Evolutionary conservation across 768 basidiomycete species (phyloP), one percentile per base, ranked within the genome.

Genomic region (Termitomyces sp.): DNA sequence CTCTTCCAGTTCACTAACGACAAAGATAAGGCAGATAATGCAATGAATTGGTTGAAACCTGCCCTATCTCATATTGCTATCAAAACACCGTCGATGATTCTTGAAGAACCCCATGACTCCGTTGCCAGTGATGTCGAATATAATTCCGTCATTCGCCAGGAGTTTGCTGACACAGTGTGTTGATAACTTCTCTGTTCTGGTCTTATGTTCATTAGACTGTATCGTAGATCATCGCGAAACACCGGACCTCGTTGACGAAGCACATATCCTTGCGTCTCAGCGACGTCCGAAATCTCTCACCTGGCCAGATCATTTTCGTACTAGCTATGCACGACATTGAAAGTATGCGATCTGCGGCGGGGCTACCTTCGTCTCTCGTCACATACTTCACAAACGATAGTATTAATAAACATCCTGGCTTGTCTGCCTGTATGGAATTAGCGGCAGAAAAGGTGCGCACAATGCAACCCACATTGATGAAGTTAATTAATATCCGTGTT

Each of bases 61-160:
- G 88, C 91, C 1, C 76, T 97, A 18, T 78, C 81, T 32, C 83
- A 87, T 8, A 93, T 97, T 60, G 93, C 96, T 13, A 72, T 79
- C 18, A 94, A 94, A 71, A 95, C 95, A 0, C 96, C 96, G 0
- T 76, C 85, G 3, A 80, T 95, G 64, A 87, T 98, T 10, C 73
- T 89, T 30, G 96, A 97, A 69, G 85, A 84, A 58, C 83, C 90
- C 0, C 84, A 86, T 53, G 95, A 96, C 67, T 87, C 86, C 18
- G 83, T 91, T 42, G 87, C 87, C 18, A 93, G 90, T 64, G 93
- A 95, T 60, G 79, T 98, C 24, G 95, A 96, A 70, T 97, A 95
- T 68, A 95, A 93, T 67, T 88, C 93, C 4, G 88, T 95, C 30
- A 82, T 98, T 51, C 80, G 95, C 18, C 88, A 89, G 64, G 93